Evolutionary conservation across 495 filamentous ascomycete species (phyloP), one percentile per base, ranked within the genome.

Genomic region (Podospora pseudocomata): DNA sequence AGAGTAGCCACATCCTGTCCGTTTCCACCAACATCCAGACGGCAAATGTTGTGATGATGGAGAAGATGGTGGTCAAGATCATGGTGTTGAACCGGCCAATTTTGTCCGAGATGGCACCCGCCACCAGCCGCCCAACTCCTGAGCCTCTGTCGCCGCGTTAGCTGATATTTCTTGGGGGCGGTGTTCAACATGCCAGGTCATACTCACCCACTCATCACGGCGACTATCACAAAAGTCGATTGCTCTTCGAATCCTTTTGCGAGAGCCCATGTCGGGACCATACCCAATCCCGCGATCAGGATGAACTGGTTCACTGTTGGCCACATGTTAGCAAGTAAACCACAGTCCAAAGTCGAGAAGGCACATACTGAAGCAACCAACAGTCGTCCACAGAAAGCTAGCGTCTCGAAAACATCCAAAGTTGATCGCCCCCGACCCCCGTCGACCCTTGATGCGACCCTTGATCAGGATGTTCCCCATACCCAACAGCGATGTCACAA

Each of bases 401-500:
- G 27, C 55, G 5, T 68, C 34, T 20, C 16, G 58, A 19, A 68
- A 65, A 26, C 53, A 60, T 5, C 23, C 2, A 27, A 68, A 68
- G 13, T 65, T 58, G n/a, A 65, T 59, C 5, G 67, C 63, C n/a
- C 63, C 67, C 9, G 59, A 60, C 15, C 67, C 67, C 9, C 27
- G 60, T 53, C 53, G 59, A 18, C 63, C 67, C 55, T 65, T 61
- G 39, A 65, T 65, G 3, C 67, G 67, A 9, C 67, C 67, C 6
- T 55, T 54, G 26, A 65, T 65, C 13, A 68, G 32, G 53, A 65
- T 18, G 30, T 68, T 68, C 2, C 62, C 67, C 15, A 68, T 58
- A 11, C 16, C 5, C 28, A 68, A 56, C 61, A 82, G 79, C 6
- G 67, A 78, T 0, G 81, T 57, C 0, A 82, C 78, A 0, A 83